Conservation (phyloP, 345 rosid genomes). For the Laguncularia racemosa region DNA sequence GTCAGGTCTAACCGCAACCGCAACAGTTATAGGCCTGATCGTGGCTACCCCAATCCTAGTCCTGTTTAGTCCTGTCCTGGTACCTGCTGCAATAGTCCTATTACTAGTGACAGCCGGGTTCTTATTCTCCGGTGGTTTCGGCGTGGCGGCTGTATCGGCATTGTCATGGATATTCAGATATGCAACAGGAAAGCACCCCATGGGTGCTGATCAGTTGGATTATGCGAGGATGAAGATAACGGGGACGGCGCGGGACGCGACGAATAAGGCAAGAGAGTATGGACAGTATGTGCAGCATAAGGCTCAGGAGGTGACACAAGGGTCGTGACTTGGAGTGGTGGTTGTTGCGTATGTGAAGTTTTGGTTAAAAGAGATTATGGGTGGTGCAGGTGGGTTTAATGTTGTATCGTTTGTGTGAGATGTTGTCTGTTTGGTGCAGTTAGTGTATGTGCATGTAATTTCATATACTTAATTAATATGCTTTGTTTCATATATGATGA, state of each 20-base stretch:
- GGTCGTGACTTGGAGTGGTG: slow-evolving; percentile 6
- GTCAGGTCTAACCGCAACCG: slow-evolving; percentile 45
- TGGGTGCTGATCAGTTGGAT: slow-evolving; percentile 55
- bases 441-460: too few species aligned
- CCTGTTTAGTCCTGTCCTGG: slow-evolving; percentile 51
- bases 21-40: slow-evolving; percentile 44
- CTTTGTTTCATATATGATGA: too few species aligned
- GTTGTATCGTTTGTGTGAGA: not conserved
- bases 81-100: slow-evolving; percentile 40
- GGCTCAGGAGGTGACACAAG: slow-evolving; percentile 31
- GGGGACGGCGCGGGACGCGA: slow-evolving; percentile 26
- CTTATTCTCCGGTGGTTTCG: slow-evolving; percentile 46
- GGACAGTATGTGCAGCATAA: slow-evolving; percentile 44
- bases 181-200: slow-evolving; percentile 50
- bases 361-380: not conserved
- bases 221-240: slow-evolving; percentile 30
- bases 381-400: not conserved
- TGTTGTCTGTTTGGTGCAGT: not conserved
- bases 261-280: slow-evolving; percentile 45
- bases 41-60: slow-evolving; percentile 53
- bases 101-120: slow-evolving; percentile 30
- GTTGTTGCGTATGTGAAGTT: not conserved
- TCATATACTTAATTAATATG: too few species aligned
- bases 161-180: slow-evolving; percentile 62
- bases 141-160: slow-evolving; percentile 43